Conservation (phyloP, 345 rosid species). For the Hypericum perforatum region DNA sequence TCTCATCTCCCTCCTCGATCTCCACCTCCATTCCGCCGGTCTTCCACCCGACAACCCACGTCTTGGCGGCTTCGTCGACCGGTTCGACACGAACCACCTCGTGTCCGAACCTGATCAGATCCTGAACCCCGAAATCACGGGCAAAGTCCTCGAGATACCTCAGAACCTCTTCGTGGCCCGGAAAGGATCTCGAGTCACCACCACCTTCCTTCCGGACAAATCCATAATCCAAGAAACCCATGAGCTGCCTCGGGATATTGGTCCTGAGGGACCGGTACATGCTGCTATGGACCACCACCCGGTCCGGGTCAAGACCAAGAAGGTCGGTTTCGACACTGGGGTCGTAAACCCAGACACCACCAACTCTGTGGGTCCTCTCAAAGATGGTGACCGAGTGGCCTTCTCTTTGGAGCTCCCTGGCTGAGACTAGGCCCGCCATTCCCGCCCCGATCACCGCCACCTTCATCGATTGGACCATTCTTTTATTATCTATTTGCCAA, state of each 20-base stretch:
- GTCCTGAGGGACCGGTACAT: conserved; percentile 78
- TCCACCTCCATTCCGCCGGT: not conserved
- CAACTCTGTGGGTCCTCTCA: conserved; percentile 53
- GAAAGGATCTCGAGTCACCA: conserved; percentile 68
- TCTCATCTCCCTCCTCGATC: no score
- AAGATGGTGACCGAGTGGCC: conserved; percentile 72
- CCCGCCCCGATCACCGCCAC: conserved; percentile 91
- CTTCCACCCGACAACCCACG: not conserved
- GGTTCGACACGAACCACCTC: not conserved
- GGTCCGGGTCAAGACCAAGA: conserved; percentile 43
- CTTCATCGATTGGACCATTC: no score
- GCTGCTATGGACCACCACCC: conserved; percentile 54
- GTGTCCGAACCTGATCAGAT: not conserved
- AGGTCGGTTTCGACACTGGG: conserved; percentile 54
- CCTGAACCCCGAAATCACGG: not conserved
- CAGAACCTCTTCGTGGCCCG: conserved; percentile 17
- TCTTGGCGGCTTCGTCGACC: not conserved
- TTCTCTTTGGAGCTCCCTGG: conserved; percentile 66
- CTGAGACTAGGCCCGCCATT: conserved; percentile 66
- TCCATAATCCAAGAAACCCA: conserved; percentile 75
- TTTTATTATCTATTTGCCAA: no score
- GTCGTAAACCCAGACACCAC: conserved; percentile 78
- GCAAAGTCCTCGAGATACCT: not conserved
- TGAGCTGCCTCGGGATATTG: conserved; percentile 72
- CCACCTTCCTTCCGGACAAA: conserved; percentile 25